These are phyloP conservation scores for Xylaria multiplex DNA, from an alignment of 2,329 filamentous ascomycete genomes.

Conservation along the genomic window DNA sequence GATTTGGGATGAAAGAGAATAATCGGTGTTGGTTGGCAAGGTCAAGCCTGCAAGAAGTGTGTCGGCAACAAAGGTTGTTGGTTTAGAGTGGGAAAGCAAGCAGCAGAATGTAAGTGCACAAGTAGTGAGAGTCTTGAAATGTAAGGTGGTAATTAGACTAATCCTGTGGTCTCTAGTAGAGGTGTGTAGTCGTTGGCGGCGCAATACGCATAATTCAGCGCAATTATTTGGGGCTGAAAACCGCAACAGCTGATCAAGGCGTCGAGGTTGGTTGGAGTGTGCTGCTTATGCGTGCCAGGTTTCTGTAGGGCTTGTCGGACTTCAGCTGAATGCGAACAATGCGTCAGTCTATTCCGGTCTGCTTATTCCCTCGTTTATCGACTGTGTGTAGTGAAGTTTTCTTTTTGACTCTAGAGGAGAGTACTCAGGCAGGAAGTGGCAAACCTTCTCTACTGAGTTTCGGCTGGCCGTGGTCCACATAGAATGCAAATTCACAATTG, in stretches of 20 bases:
- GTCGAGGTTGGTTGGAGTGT: slow-evolving; percentile 13
- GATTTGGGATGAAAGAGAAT: slow-evolving; percentile 20
- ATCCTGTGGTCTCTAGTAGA: not conserved
- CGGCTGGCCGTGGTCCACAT: not conserved
- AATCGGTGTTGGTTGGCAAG: not conserved
- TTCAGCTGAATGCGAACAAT: slow-evolving; percentile 15
- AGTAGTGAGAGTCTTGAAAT: not conserved
- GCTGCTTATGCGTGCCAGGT: slow-evolving; percentile 2
- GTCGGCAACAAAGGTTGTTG: slow-evolving; percentile 24
- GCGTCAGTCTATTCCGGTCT: not conserved
- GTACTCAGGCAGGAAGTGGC: no score
- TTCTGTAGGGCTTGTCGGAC: not conserved
- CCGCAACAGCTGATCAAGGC: slow-evolving; percentile 1
- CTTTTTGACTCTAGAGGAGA: not conserved
- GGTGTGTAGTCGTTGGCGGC: not conserved
- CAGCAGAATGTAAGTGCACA: slow-evolving; percentile 1
- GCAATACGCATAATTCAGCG: slow-evolving; percentile 18
- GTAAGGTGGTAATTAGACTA: not conserved
- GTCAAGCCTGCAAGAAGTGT: not conserved
- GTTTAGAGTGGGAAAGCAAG: slow-evolving; percentile 5
- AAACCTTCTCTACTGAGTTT: not conserved
- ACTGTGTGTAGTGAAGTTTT: not conserved
- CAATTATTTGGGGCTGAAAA: slow-evolving; percentile 13
- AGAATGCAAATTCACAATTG: not conserved
- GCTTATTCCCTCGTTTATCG: not conserved